Percentiles rank a stretch among this genome's conserved stretches.
phyloP scores from a whole-genome alignment of 169 alveolate genomes.

The Fabrea salina region DNA sequence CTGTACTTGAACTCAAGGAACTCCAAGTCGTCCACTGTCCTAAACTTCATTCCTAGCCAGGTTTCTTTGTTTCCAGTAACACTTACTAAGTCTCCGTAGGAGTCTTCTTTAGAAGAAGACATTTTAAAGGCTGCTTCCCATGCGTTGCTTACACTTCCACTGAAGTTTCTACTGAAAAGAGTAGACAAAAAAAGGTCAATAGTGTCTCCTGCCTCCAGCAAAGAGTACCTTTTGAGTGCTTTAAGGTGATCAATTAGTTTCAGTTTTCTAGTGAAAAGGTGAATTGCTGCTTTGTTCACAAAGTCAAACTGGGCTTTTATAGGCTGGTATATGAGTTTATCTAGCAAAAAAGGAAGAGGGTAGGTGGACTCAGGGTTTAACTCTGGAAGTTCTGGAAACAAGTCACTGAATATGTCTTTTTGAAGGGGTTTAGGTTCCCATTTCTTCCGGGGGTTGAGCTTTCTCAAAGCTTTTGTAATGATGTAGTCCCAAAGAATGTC shows the following conservation, averaged over 20 bases:
- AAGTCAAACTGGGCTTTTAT: not conserved
- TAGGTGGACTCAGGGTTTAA: not conserved
- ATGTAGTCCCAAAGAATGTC: not conserved
- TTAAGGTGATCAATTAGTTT: slow-evolving; percentile 2
- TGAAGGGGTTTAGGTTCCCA: not conserved
- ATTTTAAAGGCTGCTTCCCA: slow-evolving; percentile 13
- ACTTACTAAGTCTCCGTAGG: not conserved
- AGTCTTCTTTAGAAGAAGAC: slow-evolving; percentile 1
- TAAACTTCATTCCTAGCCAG: not conserved
- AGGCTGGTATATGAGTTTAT: slow-evolving; percentile 6
- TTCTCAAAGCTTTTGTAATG: slow-evolving; percentile 5
- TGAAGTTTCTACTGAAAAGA: not conserved
- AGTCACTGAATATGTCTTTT: not conserved
- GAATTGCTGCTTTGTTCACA: not conserved
- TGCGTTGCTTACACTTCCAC: not conserved
- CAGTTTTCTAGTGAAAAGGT: not conserved
- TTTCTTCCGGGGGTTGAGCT: not conserved
- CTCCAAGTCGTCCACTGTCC: slow-evolving; percentile 8
- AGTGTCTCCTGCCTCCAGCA: slow-evolving; percentile 23
- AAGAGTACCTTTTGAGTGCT: slow-evolving; percentile 18
- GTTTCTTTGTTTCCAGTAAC: not conserved
- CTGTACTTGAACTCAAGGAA: not conserved
- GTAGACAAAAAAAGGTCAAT: slow-evolving; percentile 7
- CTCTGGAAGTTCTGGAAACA: not conserved
- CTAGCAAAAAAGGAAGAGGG: not conserved